Percentiles rank a stretch among this genome's conserved stretches.
Conservation (phyloP, 441 rosid species). For the Erodium moschatum region DNA sequence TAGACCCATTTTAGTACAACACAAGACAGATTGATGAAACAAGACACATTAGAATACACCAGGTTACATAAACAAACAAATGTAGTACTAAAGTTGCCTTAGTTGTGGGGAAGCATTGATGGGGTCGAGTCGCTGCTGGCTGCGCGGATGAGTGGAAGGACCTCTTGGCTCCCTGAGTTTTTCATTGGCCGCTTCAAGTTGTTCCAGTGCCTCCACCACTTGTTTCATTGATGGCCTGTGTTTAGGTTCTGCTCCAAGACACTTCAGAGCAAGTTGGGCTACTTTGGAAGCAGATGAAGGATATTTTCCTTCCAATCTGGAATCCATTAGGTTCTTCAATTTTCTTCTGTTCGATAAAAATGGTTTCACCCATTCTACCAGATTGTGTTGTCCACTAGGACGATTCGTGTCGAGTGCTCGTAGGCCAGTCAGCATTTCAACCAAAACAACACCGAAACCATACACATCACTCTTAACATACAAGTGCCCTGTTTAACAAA, state of each 20-base stretch:
- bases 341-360: no score
- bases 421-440: no score
- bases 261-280: conserved; percentile 2
- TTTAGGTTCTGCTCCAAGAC: conserved; percentile 5
- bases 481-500: neutral
- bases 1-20: neutral
- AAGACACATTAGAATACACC: neutral
- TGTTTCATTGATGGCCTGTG: conserved; percentile 2
- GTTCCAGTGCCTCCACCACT: neutral
- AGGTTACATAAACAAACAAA: neutral
- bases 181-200: neutral
- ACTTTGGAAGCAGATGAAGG: neutral
- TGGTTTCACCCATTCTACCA: no score
- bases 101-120: neutral
- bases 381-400: no score
- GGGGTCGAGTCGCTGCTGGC: conserved; percentile 4
- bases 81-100: neutral
- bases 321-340: neutral
- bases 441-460: no score
- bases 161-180: neutral
- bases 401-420: no score
- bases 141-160: neutral
- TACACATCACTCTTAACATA: no score
- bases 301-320: conserved; percentile 2
- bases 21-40: neutral